Percentiles rank a stretch among this genome's conserved stretches.
These are phyloP conservation scores for Microthlaspi erraticum DNA, from an alignment of 345 rosid species.

Conservation along the genomic window DNA sequence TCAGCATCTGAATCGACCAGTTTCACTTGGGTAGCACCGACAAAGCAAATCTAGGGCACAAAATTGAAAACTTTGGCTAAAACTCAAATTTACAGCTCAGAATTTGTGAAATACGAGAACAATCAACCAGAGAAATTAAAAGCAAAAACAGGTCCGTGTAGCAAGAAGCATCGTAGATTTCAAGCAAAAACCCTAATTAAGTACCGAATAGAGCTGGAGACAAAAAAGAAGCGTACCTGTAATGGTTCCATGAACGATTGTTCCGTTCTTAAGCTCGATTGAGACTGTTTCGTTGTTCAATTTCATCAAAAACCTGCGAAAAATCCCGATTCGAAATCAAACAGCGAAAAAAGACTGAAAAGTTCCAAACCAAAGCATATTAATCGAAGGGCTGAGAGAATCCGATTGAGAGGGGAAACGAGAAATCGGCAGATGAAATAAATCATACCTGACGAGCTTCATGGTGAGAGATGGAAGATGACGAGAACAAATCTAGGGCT, in stretches of 20 bases:
- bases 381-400: background rate
- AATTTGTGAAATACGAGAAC: background rate
- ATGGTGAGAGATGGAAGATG: conserved; percentile 32
- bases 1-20: conserved; percentile 7
- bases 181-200: conserved; percentile 34
- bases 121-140: background rate
- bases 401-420: background rate
- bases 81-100: background rate
- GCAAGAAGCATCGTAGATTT: background rate
- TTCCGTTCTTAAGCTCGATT: conserved; percentile 96
- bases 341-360: background rate
- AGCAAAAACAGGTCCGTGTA: background rate
- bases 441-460: conserved; percentile 58
- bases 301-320: conserved; percentile 94
- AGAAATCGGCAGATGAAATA: background rate
- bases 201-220: background rate
- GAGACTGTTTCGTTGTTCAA: conserved; percentile 97
- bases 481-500: conserved; percentile 29
- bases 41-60: background rate
- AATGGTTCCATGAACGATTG: conserved; percentile 91
- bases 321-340: conserved; percentile 26
- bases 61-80: background rate
- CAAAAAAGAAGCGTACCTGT: conserved; percentile 64
- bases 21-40: background rate
- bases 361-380: background rate